Evolutionary conservation across 768 basidiomycete genomes (phyloP), one percentile per base, ranked within the genome.

Genomic region (Lactarius evosmus): DNA sequence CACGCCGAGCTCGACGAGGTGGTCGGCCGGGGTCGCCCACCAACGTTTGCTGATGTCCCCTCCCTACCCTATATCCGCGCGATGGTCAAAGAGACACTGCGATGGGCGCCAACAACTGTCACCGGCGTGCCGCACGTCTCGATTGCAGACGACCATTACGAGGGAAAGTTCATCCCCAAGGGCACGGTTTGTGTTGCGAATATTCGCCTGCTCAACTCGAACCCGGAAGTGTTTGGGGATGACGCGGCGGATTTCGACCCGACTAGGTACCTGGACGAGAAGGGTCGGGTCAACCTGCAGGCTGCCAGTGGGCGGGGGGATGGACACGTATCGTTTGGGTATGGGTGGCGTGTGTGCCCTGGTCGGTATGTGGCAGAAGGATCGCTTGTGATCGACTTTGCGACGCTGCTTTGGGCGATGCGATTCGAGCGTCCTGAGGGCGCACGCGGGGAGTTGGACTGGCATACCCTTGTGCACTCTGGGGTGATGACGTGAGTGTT

Each of bases 1-100:
- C 81, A 79, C 58, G 71, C 70, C 5, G 79, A 81, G 66, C 71
- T 82, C 14, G 80, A 82, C 65, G 30, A 55, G 1, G 72, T 80
- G 5, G 65, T 80, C 12, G 57, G 75, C 14, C 27, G 50, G 2
- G 71, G 67, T 25, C 71, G 79, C 4, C 70, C 81, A 8, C 81
- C 80, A 1, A 70, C 70, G 4, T 74, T 77, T 22, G 63, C 66
- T 4, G 76, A 77, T 64, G 61, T 67, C 38, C 56, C 58, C 2
- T 52, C 67, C 38, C 69, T 81, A 7, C 78, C 77, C 1, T 82
- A 78, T 58, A 60, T 79, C 25, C 72, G 76, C 32, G 73, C 73
- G 2, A 63, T 78, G 11, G 50, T 78, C n/a, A 69, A 74, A 57
- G 78, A 79, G 59, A 59, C 71, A 2, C 58, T 74, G 44, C 62